phyloP scores from a whole-genome alignment of 768 basidiomycete genomes.

The Naematelia aurantialba region DNA sequence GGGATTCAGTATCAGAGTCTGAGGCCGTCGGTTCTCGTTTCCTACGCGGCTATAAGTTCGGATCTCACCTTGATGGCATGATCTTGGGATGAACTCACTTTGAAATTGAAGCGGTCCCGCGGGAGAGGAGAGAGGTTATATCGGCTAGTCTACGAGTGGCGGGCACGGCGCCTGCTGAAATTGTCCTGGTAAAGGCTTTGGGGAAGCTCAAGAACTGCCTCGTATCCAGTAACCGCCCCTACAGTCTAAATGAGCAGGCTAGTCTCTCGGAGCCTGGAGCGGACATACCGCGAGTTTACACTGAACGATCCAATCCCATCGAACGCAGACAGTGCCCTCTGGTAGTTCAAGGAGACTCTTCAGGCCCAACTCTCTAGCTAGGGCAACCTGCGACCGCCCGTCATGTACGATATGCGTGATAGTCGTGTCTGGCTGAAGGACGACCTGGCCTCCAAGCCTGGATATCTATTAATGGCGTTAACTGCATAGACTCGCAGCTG shows the following conservation, averaged over 20 bases:
- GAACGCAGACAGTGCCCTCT: slow-evolving; percentile 33
- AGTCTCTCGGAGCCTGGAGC: background rate
- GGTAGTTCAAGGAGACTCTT: slow-evolving; percentile 31
- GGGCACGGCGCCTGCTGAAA: slow-evolving; percentile 11
- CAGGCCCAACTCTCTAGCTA: slow-evolving; percentile 28
- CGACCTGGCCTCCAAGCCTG: slow-evolving; percentile 27
- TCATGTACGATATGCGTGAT: slow-evolving; percentile 41
- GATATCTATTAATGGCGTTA: slow-evolving; percentile 21
- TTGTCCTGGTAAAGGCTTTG: background rate
- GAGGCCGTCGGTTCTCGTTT: slow-evolving; percentile 39
- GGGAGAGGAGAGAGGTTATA: slow-evolving; percentile 24
- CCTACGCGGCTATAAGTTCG: slow-evolving; percentile 5
- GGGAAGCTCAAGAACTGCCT: slow-evolving; percentile 33
- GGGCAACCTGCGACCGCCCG: slow-evolving; percentile 13
- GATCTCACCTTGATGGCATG: too few relatives aligned
- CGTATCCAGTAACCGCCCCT: slow-evolving; percentile 27
- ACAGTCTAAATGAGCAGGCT: background rate
- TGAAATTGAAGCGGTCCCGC: slow-evolving; percentile 9
- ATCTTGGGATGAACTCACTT: too few relatives aligned
- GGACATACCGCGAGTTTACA: slow-evolving; percentile 32
- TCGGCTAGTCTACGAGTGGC: slow-evolving; percentile 23
- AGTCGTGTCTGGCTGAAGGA: slow-evolving; percentile 35
- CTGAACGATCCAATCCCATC: slow-evolving; percentile 34
- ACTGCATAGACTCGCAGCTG: background rate
- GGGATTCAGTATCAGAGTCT: slow-evolving; percentile 39